A percentile compares a stretch with the other conserved stretches of the same genome.
Conservation (phyloP, 257 asterid genomes). For the Cinchona pubescens region DNA sequence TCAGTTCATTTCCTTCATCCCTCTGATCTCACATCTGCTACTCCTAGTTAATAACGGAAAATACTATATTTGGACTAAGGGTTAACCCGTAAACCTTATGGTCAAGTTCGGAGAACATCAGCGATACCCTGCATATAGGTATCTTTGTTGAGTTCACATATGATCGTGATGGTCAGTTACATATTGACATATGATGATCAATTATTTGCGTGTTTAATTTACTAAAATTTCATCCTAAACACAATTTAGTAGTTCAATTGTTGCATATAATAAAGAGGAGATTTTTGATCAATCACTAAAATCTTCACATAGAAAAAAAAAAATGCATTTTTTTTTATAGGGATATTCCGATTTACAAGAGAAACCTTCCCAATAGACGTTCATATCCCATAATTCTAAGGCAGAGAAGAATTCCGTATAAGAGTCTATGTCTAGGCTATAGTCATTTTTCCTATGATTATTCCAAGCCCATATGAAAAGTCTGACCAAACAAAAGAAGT, state of each 20-base stretch:
- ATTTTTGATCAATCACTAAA: neutral
- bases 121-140: too few species aligned
- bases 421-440: neutral
- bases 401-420: neutral
- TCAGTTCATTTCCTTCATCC: conserved; percentile 11
- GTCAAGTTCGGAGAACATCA: too few species aligned
- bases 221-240: neutral
- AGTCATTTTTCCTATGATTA: neutral
- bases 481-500: neutral
- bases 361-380: too few species aligned
- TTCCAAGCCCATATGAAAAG: conserved; percentile 5
- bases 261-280: too few species aligned
- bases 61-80: too few species aligned
- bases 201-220: neutral
- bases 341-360: too few species aligned
- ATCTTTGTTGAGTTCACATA: neutral
- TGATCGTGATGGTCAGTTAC: neutral
- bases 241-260: too few species aligned
- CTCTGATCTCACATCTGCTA: too few species aligned
- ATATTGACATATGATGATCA: neutral
- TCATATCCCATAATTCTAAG: neutral
- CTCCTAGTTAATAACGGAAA: too few species aligned
- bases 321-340: too few species aligned
- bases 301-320: too few species aligned
- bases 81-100: too few species aligned